Evolutionary conservation across 2,329 filamentous ascomycete species (phyloP).

Genomic region (Exophiala oligosperma): DNA sequence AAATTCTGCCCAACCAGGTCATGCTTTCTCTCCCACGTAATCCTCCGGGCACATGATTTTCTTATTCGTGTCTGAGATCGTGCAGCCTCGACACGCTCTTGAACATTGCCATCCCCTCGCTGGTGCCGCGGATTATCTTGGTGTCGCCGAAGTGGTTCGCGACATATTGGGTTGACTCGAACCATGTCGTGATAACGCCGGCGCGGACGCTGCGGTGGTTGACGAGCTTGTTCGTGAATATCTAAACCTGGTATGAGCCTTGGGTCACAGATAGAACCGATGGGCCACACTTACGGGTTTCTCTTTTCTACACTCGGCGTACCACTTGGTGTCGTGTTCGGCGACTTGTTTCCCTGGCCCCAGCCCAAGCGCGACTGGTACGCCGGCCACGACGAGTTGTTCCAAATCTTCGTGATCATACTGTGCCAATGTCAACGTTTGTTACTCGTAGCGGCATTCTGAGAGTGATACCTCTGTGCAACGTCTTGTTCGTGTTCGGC

Average conservation of each 20-base stretch:
- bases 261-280: not conserved
- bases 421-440: slow-evolving; percentile 29
- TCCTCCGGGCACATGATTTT: too few species aligned
- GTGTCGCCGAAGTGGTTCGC: slow-evolving; percentile 17
- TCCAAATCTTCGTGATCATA: slow-evolving; percentile 52
- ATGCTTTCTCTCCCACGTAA: too few species aligned
- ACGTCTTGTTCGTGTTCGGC: slow-evolving; percentile 61
- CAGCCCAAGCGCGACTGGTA: slow-evolving; percentile 47
- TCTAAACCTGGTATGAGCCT: slow-evolving; percentile 3
- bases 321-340: slow-evolving; percentile 6
- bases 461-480: slow-evolving; percentile 52
- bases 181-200: slow-evolving; percentile 8
- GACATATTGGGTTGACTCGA: slow-evolving; percentile 17
- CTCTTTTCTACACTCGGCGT: slow-evolving; percentile 20
- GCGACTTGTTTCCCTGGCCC: slow-evolving; percentile 20
- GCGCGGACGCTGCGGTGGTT: not conserved
- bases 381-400: slow-evolving; percentile 46
- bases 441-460: not conserved
- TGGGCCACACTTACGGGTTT: slow-evolving; percentile 20
- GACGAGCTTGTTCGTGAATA: slow-evolving; percentile 13
- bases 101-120: not conserved
- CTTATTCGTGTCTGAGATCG: too few species aligned
- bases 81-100: not conserved
- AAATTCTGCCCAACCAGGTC: too few species aligned
- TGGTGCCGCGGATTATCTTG: not conserved